Evolutionary conservation across 1,284 basidiomycete genomes (phyloP).

Genomic region (Heterobasidion annosum): DNA sequence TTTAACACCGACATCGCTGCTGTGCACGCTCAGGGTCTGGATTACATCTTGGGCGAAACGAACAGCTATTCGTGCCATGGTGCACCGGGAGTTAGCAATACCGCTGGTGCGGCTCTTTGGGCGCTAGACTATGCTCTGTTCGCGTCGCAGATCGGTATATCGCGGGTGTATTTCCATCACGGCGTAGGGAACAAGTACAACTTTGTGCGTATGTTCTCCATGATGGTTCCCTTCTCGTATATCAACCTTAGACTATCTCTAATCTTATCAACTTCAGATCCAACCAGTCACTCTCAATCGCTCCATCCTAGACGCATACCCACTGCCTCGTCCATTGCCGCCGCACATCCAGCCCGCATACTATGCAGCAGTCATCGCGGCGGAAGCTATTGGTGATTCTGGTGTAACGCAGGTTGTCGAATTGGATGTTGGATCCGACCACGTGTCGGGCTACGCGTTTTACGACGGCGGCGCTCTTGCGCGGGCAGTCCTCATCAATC

Average conservation of each 20-base stretch:
- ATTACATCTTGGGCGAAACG: conserved; percentile 49
- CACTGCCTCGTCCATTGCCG: conserved; percentile 34
- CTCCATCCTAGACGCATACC: conserved; percentile 41
- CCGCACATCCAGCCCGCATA: conserved; percentile 54
- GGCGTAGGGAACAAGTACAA: conserved; percentile 37
- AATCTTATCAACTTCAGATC: conserved; percentile 24
- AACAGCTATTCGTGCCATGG: conserved; percentile 36
- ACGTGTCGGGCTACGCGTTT: conserved; percentile 54
- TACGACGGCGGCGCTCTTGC: conserved; percentile 37
- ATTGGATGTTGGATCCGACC: conserved; percentile 35
- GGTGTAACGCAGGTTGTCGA: conserved; percentile 39
- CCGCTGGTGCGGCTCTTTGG: conserved; percentile 65
- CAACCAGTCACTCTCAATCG: conserved; percentile 45
- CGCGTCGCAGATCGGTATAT: conserved; percentile 27
- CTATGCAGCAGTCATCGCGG: conserved; percentile 46
- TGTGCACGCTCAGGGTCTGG: conserved; percentile 34
- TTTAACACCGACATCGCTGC: conserved; percentile 43
- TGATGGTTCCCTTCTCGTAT: not conserved
- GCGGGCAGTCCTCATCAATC: conserved; percentile 51
- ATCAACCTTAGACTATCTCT: not conserved
- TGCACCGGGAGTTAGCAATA: conserved; percentile 59
- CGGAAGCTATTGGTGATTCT: conserved; percentile 30
- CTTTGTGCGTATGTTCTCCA: conserved; percentile 20
- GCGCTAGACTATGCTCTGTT: conserved; percentile 55
- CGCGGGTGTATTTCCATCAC: conserved; percentile 29